These are phyloP conservation scores for Citrus unshiu DNA, from an alignment of 345 rosid species.

Conservation along the genomic window DNA sequence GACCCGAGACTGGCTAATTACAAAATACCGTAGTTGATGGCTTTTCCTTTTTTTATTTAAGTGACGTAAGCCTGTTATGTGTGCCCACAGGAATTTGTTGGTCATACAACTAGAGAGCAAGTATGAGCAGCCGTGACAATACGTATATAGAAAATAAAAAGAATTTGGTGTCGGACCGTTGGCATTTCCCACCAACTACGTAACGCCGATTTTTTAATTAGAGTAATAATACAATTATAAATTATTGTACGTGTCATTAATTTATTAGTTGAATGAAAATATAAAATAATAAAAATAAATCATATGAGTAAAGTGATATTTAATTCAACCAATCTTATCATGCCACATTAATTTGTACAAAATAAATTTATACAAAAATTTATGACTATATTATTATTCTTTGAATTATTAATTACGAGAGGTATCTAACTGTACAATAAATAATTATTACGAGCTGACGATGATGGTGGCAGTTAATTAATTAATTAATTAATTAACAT, in stretches of 20 bases:
- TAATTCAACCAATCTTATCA: no score
- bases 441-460: neutral
- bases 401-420: neutral
- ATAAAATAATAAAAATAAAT: no score
- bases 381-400: no score
- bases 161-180: neutral
- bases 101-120: neutral
- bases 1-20: no score
- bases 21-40: no score
- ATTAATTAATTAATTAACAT: neutral
- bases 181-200: neutral
- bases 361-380: no score
- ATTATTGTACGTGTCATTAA: no score
- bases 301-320: no score
- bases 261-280: no score
- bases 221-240: no score
- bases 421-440: neutral
- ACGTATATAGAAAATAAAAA: neutral
- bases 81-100: neutral
- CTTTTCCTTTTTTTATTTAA: neutral
- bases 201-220: neutral
- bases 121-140: neutral
- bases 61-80: neutral
- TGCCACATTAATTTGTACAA: no score
- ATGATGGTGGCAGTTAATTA: neutral